Base-by-base conservation (phyloP, 805 yeast genomes). In the Saccharomycopsis selenospora region DNA sequence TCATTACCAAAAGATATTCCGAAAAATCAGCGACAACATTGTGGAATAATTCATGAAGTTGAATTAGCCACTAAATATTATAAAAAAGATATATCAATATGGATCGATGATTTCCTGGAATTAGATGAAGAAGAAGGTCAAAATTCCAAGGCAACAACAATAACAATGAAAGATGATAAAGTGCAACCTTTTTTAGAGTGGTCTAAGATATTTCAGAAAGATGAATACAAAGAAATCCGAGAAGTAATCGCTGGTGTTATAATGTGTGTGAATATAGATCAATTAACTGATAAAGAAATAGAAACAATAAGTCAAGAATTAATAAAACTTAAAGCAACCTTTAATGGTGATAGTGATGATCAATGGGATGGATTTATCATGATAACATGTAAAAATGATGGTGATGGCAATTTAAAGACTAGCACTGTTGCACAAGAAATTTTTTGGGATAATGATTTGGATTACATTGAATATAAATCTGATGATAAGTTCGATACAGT, bases 231-330 rank as follows among this genome's bases (percentile, higher is more conserved):
- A 56, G 85, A 80, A 26, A 70, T 82, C 22, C 18, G 55, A 38
- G 87, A 85, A 0, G 68, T 91, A 45, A 95, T 90, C 20, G 95
- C 97, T 0, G 87, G 91, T 13, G 96, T 96, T 0, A 44, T 52
- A 5, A 44, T 44, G 17, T 50, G 54, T 45, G 30, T 52, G 2
- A 88, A 90, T 56, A 96, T 87, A 59, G 63, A 70, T 3, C 63
- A 28, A 73, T 70, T 27, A 81, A 76, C 3, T 75, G 83, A 58
- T 66, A 56, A 11, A 50, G 59, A 23, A 75, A 82, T 60, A 79
- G 81, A 23, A 67, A 63, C 18, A 54, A 61, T 5, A 63, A 66
- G 5, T 65, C 57, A 43, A 72, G 79, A 48, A 30, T n/a, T 52
- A 11, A 18, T 3, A 24, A 10, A 7, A 11, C 45, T 45, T 14